phyloP scores from a whole-genome alignment of 225 moss, liverwort and hornwort species.

The Marchantia polymorpha region DNA sequence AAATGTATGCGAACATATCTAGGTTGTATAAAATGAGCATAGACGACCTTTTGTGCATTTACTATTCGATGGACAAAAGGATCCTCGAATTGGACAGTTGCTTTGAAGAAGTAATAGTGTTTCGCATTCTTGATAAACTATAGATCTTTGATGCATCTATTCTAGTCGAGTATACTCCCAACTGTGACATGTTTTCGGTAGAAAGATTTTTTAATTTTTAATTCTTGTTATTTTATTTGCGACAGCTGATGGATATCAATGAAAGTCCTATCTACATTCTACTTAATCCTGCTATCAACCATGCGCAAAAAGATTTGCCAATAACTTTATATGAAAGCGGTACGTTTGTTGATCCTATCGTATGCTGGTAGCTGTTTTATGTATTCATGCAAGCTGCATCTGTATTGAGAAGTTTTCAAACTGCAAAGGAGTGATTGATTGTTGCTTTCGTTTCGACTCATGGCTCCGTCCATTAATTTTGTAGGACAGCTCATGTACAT shows the following conservation, averaged over 20 bases:
- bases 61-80: no score
- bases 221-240: not conserved
- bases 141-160: no score
- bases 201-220: no score
- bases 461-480: not conserved
- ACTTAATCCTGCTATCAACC: constrained; percentile 92
- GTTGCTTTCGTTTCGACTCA: not conserved
- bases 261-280: constrained; percentile 92
- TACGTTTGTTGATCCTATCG: constrained; percentile 29
- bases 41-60: no score
- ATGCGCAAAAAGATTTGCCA: constrained; percentile 95
- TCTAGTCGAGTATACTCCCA: no score
- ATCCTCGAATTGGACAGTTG: no score
- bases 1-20: no score
- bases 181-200: no score
- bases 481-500: not conserved
- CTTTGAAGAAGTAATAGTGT: no score
- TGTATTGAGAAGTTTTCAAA: not conserved
- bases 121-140: no score
- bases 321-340: constrained; percentile 94
- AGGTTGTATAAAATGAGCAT: no score
- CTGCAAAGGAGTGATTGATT: not conserved
- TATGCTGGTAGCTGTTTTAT: not conserved
- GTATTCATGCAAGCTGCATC: not conserved
- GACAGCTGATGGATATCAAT: constrained; percentile 93